These are phyloP conservation scores for Penicillium sp. DNA, from an alignment of 2,329 filamentous ascomycete genomes.

Conservation along the genomic window DNA sequence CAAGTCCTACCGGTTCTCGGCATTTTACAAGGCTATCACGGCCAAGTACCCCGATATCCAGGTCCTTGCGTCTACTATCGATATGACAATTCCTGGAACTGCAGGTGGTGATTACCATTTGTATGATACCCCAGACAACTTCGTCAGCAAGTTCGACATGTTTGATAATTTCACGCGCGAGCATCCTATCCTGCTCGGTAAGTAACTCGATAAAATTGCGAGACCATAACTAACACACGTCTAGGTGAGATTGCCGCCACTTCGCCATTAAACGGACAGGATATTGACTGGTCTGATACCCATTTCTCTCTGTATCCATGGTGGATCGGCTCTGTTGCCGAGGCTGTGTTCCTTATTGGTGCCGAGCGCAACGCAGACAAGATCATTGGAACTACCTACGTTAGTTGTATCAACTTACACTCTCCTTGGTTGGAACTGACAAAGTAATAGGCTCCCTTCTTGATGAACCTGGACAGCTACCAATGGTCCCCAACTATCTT, in stretches of 20 bases:
- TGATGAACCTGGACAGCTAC: slow-evolving; percentile 30
- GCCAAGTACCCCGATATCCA: slow-evolving; percentile 55
- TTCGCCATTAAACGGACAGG: slow-evolving; percentile 45
- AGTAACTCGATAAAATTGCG: background rate
- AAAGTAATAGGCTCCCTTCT: slow-evolving; percentile 25
- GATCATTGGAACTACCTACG: slow-evolving; percentile 30
- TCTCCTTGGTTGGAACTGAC: background rate
- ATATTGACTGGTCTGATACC: slow-evolving; percentile 47
- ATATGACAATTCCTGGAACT: slow-evolving; percentile 25
- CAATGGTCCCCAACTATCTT: slow-evolving; percentile 33
- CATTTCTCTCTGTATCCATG: slow-evolving; percentile 51
- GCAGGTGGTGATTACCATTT: slow-evolving; percentile 46
- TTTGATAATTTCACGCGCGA: slow-evolving; percentile 50
- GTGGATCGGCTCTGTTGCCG: slow-evolving; percentile 61
- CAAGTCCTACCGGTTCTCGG: slow-evolving; percentile 56
- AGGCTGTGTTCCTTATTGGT: slow-evolving; percentile 64
- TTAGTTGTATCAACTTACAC: slow-evolving; percentile 6
- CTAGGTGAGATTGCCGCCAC: slow-evolving; percentile 29
- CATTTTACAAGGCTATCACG: slow-evolving; percentile 60
- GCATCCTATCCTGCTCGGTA: slow-evolving; percentile 29
- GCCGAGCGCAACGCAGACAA: slow-evolving; percentile 58
- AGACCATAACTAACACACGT: background rate
- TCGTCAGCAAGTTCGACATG: slow-evolving; percentile 51
- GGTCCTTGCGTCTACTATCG: slow-evolving; percentile 40
- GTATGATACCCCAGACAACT: slow-evolving; percentile 52